Evolutionary conservation across 805 yeast genomes (phyloP), one percentile per base, ranked within the genome.

Genomic region (Candida sonorensis): DNA sequence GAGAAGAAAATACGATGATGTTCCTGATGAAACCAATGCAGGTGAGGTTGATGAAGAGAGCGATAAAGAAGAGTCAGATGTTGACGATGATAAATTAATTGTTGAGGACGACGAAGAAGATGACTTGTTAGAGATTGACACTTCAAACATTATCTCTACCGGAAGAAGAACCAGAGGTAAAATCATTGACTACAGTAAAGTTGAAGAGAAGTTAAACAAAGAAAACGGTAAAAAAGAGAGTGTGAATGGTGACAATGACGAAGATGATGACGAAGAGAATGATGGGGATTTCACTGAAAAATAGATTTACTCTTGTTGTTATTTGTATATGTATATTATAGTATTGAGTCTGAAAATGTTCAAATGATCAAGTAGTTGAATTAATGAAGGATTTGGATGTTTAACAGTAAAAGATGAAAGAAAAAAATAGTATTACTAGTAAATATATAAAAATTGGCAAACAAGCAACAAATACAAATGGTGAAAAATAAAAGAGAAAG

Each of bases 141-240:
- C 81, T 24, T 64, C 86, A 24, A 88, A 87, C 59, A 86, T 87
- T 53, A 86, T 86, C 43, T 69, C 81, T n/a, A 62, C 75, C 12
- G 92, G 94, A 10, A 71, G 94, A 60, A 82, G 96, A 66, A 87
- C 96, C 7, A 74, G 97, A 45, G 94, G 96, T 11, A 81, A 78
- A 51, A 81, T 80, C 13, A 81, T 88, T 46, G 96, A 87, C 59
- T 87, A 81, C 57, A 67, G 75, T 36, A 80, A 83, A 59, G 86
- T 94, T 11, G 83, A 86, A 14, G 81, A 75, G 44, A 73, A 82
- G 51, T 59, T 84, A 47, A 76, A 72, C 33, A 62, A 61, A 30
- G 79, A 74, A 23, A 32, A 34, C 7, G 65, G 50, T 15, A 76
- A 71, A 33, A 62, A 61, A 31, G 78, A 74, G 19, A 31, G 33